These are phyloP conservation scores for Gossypioides kirkii DNA, from an alignment of 345 rosid genomes.

Conservation along the genomic window DNA sequence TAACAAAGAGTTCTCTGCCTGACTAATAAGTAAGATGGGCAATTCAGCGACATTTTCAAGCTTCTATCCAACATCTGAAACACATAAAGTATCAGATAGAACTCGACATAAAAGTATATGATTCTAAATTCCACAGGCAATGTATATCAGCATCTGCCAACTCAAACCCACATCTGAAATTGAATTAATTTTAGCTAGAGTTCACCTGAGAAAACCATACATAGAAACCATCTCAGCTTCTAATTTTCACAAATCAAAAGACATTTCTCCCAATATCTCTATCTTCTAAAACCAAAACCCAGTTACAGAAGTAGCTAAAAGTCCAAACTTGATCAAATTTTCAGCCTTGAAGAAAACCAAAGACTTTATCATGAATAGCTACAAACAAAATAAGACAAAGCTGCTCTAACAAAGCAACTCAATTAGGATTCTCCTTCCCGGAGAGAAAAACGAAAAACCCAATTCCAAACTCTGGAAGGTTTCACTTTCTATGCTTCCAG, in stretches of 20 bases:
- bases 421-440: not conserved
- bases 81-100: not conserved
- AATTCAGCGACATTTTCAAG: constrained; percentile 41
- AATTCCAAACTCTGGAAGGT: constrained; percentile 15
- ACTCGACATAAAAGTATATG: constrained; percentile 13
- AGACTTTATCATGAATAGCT: not conserved
- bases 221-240: not conserved
- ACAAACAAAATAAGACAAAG: not conserved
- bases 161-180: not conserved
- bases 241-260: not conserved
- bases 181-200: not conserved
- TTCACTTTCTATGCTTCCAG: constrained; percentile 13
- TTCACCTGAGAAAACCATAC: not conserved
- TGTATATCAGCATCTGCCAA: constrained; percentile 2
- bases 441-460: constrained; percentile 18
- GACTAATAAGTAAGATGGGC: constrained; percentile 29
- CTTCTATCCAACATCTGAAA: constrained; percentile 42
- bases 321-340: not conserved
- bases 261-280: not conserved
- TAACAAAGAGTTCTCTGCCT: constrained; percentile 23
- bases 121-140: constrained; percentile 13
- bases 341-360: constrained; percentile 3
- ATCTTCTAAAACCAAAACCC: not conserved
- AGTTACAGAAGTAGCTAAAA: not conserved
- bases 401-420: not conserved